phyloP scores from a whole-genome alignment of 2,329 filamentous ascomycete genomes.

The Nakataea oryzae region DNA sequence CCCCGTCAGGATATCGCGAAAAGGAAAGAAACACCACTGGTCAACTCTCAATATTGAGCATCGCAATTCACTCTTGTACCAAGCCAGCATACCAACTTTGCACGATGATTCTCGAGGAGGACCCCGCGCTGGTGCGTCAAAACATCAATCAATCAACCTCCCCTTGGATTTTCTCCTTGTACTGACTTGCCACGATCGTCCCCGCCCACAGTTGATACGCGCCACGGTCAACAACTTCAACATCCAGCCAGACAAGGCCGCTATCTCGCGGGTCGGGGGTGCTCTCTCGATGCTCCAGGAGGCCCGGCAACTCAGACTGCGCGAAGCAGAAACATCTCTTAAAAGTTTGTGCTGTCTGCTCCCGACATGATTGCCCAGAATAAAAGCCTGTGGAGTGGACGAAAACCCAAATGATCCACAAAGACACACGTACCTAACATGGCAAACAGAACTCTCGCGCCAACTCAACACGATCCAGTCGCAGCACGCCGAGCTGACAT shows the following conservation, averaged over 20 bases:
- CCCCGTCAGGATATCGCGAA: no score
- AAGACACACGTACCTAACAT: background rate
- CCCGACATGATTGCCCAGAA: no score
- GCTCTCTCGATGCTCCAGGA: constrained; percentile 75
- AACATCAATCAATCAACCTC: background rate
- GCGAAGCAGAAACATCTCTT: constrained; percentile 56
- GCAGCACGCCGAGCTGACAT: constrained; percentile 67
- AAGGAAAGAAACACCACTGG: background rate
- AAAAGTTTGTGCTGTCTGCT: constrained; percentile 35
- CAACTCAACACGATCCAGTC: constrained; percentile 63
- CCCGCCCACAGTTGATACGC: constrained; percentile 62
- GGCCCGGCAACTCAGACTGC: constrained; percentile 68
- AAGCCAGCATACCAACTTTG: background rate
- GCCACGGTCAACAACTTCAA: constrained; percentile 94
- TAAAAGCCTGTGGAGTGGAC: background rate
- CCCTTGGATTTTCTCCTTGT: background rate
- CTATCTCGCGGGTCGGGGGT: constrained; percentile 73
- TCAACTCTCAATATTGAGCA: no score
- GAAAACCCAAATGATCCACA: no score
- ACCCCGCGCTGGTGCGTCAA: background rate
- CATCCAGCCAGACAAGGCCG: constrained; percentile 76
- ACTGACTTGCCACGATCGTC: background rate
- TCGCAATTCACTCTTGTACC: background rate
- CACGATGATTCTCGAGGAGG: constrained; percentile 4
- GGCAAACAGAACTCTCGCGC: constrained; percentile 51